Evolutionary conservation across 495 filamentous ascomycete species (phyloP).

Genomic region (Articulospora tetracladia): DNA sequence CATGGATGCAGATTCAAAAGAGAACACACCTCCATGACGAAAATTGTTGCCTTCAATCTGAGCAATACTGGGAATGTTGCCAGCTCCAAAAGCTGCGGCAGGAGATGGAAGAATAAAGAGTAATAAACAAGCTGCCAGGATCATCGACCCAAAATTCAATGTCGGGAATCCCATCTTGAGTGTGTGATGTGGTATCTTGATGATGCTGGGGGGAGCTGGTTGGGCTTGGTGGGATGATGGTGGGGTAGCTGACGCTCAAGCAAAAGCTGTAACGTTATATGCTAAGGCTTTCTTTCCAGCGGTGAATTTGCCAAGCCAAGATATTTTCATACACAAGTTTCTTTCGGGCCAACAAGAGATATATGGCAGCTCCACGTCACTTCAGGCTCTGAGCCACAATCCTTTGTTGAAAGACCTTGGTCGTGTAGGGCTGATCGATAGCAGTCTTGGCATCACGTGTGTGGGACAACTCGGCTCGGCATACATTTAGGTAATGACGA

Average conservation of each 20-base stretch:
- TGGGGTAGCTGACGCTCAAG: background rate
- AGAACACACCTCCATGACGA: slow-evolving; percentile 72
- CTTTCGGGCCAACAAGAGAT: background rate
- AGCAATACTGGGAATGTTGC: slow-evolving; percentile 92
- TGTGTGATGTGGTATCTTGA: background rate
- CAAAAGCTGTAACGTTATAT: background rate
- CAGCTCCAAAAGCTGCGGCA: slow-evolving; percentile 82
- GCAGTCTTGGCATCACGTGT: background rate
- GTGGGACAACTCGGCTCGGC: background rate
- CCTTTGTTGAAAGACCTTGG: background rate
- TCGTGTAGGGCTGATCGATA: background rate
- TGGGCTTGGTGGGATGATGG: background rate
- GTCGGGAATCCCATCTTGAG: slow-evolving; percentile 13
- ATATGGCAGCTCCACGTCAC: background rate
- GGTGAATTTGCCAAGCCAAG: background rate
- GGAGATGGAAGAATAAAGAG: slow-evolving; percentile 62
- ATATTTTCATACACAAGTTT: background rate
- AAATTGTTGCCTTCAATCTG: slow-evolving; percentile 93
- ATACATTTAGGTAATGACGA: background rate
- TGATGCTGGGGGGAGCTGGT: background rate
- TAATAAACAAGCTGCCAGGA: slow-evolving; percentile 45
- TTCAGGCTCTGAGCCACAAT: slow-evolving; percentile 8
- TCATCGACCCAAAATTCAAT: slow-evolving; percentile 16
- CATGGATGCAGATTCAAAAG: background rate
- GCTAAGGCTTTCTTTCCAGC: too few relatives aligned